Conservation (phyloP, 768 basidiomycete genomes). For the Leccinum obscurum region DNA sequence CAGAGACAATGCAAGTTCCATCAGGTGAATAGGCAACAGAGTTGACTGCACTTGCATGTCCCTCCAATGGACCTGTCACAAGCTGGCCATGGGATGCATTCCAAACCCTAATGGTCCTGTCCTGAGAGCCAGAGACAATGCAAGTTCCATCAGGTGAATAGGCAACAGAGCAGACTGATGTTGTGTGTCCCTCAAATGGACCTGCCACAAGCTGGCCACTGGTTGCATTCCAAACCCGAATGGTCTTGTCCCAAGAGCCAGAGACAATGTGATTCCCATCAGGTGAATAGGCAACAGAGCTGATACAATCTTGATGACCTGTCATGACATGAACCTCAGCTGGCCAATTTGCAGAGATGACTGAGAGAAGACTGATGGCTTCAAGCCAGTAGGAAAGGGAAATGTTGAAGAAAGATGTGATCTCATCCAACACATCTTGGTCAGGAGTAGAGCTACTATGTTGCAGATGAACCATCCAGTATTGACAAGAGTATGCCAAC, state of each 20-base stretch:
- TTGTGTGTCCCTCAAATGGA: not conserved
- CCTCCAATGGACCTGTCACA: no score
- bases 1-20: no score
- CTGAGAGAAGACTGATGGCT: slow-evolving; percentile 28
- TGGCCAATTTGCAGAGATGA: not conserved
- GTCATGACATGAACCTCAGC: not conserved
- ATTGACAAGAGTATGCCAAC: not conserved
- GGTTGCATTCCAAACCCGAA: not conserved
- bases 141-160: no score
- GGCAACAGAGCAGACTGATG: no score
- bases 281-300: not conserved
- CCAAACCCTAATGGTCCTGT: no score
- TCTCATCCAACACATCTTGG: not conserved
- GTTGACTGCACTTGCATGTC: no score
- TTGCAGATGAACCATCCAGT: not conserved
- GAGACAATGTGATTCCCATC: not conserved
- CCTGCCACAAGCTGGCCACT: not conserved
- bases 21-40: no score
- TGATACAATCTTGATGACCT: not conserved
- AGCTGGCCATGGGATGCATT: no score
- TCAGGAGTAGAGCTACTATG: not conserved
- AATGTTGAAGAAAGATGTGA: slow-evolving; percentile 17
- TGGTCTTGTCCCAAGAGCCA: not conserved
- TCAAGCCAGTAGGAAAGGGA: slow-evolving; percentile 42
- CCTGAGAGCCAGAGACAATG: no score